Evolutionary conservation across 202 grass and related monocot species (phyloP), one percentile per base, ranked within the genome.

Genomic region (Cymbopogon flexuosus): DNA sequence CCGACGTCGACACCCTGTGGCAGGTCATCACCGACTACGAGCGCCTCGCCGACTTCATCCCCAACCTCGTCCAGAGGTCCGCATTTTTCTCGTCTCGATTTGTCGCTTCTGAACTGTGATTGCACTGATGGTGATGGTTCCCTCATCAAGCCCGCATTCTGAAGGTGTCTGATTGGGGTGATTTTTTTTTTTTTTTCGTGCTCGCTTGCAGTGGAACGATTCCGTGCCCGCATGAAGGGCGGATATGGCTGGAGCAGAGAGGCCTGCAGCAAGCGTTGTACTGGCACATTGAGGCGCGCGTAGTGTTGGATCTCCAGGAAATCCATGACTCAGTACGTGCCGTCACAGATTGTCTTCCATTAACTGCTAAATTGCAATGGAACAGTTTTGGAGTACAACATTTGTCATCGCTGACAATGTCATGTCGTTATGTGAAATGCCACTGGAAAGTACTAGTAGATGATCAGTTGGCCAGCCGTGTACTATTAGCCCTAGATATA

Each of bases 191-290:
- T 80, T 30, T 27, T 27, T 27, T 80, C 54, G 29, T 40, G 57
- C 29, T 22, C 10, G 19, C 52, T 63, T 76, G 59, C 73, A 97
- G 95, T 86, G 92, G 82, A 75, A 94, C 86, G 88, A 97, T 97
- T 56, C 92, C 95, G 40, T 97, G 95, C 59, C 92, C 95, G 35
- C 88, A 93, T 49, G 43, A 91, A 24, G 95, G 90, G 16, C 83
- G 95, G 68, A 89, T 97, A 91, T 94, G 95, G 95, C 77, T 97
- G 56, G 95, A 97, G 73, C 95, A 97, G 64, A 91, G 90, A 80
- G 95, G 95, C 0, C 64, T 94, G 62, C 92, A 97, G 75, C 84
- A 74, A 12, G 95, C 92, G 2, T 78, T 97, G 14, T 97, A 97
- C 76, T 97, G 95, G 90, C 92, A 97, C 71, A 97, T 97, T 41